Evolutionary conservation across 176 grass and related monocot genomes (phyloP), one percentile per base, ranked within the genome.

Genomic region (Phoenix roebelenii): DNA sequence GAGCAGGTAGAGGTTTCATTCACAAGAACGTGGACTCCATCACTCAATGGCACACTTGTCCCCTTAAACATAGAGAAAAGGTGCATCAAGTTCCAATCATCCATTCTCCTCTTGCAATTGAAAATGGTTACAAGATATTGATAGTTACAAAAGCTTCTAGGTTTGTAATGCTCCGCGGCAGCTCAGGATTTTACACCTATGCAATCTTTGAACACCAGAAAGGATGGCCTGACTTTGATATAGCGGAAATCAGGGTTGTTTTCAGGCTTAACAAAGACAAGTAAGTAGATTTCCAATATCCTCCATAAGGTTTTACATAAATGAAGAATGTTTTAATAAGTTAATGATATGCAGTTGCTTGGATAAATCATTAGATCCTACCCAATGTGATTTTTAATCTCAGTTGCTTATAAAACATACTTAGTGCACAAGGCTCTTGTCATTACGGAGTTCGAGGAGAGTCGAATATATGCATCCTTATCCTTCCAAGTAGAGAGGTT

Each of bases 151-250:
- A 58, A 25, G 4, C 16, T 23, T 58, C 19, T 72, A 93, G 89
- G 80, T 53, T 78, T 22, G 65, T 88, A 39, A 64, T 88, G 77
- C 56, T 94, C 29, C 57, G n/a, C 14, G 84, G 89, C 18, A 72
- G 77, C 70, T 94, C 80, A 0, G 89, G 89, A 29, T 94, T 94
- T 65, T 94, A 94, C 74, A 76, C 70, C 18, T 94, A 94, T 39
- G 59, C 67, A 25, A 82, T 94, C 71, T 73, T 73, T 0, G 89
- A 88, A 80, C 89, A 94, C 63, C 5, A 3, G 1, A 4, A 55
- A 3, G 32, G 67, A 2, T 82, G 70, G 58, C 84, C 84, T 3
- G 77, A 57, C 22, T 72, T 85, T 4, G 73, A 79, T 71, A 20
- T 93, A n/a, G 3, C 64, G 0, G 74, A 73, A 77, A 66, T 69